Percentiles rank a stretch among this genome's conserved stretches.
Evolutionary conservation across 2,329 filamentous ascomycete species (phyloP).

Genomic region (Colletotrichum godetiae): DNA sequence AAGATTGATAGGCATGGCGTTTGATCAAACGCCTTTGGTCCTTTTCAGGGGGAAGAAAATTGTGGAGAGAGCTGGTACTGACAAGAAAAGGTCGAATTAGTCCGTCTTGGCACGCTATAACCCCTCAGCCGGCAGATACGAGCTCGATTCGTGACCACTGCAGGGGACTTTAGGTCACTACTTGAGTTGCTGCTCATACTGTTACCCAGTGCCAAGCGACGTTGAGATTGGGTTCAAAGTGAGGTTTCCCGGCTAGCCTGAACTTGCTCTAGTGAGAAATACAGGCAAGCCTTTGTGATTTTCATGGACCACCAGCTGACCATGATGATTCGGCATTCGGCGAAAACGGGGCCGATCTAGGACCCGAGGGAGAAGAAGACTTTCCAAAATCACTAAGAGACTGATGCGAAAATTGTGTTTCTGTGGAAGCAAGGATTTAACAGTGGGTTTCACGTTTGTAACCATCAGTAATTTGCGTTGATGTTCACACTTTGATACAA

Average conservation of each 20-base stretch:
- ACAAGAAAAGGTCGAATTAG: slow-evolving; percentile 26
- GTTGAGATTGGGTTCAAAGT: not conserved
- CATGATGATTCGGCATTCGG: not conserved
- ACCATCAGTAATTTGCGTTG: no score
- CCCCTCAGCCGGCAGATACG: slow-evolving; percentile 25
- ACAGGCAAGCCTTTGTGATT: not conserved
- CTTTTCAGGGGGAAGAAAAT: not conserved
- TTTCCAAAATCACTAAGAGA: not conserved
- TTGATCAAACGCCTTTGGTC: not conserved
- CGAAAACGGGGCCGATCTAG: not conserved
- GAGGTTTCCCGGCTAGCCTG: not conserved
- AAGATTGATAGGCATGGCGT: not conserved
- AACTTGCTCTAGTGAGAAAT: not conserved
- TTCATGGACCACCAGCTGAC: not conserved
- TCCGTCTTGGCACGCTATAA: slow-evolving; percentile 25
- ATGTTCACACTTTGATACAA: not conserved
- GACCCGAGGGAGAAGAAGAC: no score
- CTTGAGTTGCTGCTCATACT: not conserved
- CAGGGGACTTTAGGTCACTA: not conserved
- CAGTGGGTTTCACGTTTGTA: not conserved
- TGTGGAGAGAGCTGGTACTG: slow-evolving; percentile 4
- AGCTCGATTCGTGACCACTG: not conserved
- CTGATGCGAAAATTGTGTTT: no score
- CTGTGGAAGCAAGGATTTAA: not conserved
- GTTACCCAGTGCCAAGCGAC: not conserved